Base-by-base conservation (phyloP, 208 protist species). In the Trypanosoma melophagium region DNA sequence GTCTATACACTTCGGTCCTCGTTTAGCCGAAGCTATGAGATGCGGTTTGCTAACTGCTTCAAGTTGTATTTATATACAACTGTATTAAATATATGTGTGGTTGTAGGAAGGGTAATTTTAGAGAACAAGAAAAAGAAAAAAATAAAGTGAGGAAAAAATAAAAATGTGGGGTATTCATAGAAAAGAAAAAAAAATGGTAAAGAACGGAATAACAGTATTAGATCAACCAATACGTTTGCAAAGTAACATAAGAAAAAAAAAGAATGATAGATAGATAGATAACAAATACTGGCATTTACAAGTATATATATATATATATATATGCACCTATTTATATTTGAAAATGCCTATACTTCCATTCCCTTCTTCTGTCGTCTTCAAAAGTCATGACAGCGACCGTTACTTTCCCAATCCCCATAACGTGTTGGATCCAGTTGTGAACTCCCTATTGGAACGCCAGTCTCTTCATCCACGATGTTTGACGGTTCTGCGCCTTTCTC, bases 391-490 rank as follows among this genome's bases (percentile, higher is more conserved):
- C 90, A 96, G 41, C 90, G 81, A 7, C 90, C 90, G 71, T 96
- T 93, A 44, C 87, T 81, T 69, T 96, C 90, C 87, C 90, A 96
- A 64, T 96, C 90, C 9, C 90, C 90, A 68, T 96, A 96, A 10
- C 90, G 87, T 12, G 86, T 92, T 4, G 90, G 90, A 56, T 92
- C 80, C 12, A 64, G 86, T 73, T 94, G 87, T 17, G 85, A 83
- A 79, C 90, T 94, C 51, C 90, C 90, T 45, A 96, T 84, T 8
- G 91, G 85, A 7, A 78, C 77, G 0, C 87, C 87, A 22, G 90
- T 94, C 51, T 79, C 79, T 62, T 96, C 90, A 51, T 96, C 87
- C 21, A 96, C 90, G 2, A 96, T 77, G 68, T 93, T 94, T 0
- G 86, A 92, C 7, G 87, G 87, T 38, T 89, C 77, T 19, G 84